Base-by-base conservation (phyloP, 1,284 basidiomycete genomes). In the Papiliotrema flavescens region DNA sequence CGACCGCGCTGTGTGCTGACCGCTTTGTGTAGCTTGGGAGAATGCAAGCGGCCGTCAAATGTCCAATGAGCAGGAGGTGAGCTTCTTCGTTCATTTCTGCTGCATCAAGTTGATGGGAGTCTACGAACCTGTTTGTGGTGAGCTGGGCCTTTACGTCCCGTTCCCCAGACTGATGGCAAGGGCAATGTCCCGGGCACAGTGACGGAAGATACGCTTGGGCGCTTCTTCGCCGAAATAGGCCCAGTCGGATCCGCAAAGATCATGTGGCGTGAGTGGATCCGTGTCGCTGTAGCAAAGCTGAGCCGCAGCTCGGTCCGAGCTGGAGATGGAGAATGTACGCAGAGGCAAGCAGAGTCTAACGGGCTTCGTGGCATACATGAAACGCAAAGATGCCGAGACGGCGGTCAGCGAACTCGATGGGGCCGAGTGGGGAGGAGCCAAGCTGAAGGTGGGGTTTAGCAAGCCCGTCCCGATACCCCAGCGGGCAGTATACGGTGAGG, bases 281-380 rank as follows among this genome's bases (percentile, higher is more conserved):
- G 13, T 19, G 6, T 2, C n/a, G 37, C 44, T 47, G 9, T 15
- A n/a, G 22, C 13, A 24, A 22, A 22, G 35, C 52, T 53, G 24
- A 53, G 2, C 20, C 2, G 26, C 36, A 74, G 71, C 73, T 40
- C 62, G 73, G 48, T 69, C 70, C n/a, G 71, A 72, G 34, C 65
- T 69, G 35, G 69, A 69, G 53, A 88, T 90, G 81, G 86, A 85
- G 23, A 72, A 82, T 3, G 81, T 85, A 17, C 81, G 89, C 49
- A 80, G 85, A 52, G 80, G 56, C 84, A 87, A 76, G 84, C 42
- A 54, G 9, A 89, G 89, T 13, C 79, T 97, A 37, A 90, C 89
- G 58, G 95, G 94, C 0, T 98, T 98, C 66, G 94, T 98, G 3
- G 89, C 92, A 0, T 98, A 87, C 76, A 96, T 98, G 91, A 88